Evolutionary conservation across 768 basidiomycete genomes (phyloP).

Genomic region (Hemileccinum rubropunctum): DNA sequence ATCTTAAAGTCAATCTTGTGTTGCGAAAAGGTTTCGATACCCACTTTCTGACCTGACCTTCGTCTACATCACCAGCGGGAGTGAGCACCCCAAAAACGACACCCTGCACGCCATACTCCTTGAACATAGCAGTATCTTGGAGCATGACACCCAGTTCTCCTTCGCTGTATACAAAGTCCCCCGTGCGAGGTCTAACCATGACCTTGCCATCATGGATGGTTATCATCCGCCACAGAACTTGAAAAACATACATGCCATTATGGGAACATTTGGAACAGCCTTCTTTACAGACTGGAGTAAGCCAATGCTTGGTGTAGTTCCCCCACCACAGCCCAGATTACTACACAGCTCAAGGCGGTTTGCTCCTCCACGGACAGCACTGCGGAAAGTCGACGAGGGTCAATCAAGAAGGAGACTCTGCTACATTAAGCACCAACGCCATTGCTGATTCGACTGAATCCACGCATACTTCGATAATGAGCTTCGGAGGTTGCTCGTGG

Average conservation of each 20-base stretch:
- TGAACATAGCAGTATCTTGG: conserved; percentile 67
- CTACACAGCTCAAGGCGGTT: conserved; percentile 76
- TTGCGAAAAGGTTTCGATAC: neutral
- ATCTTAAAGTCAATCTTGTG: neutral
- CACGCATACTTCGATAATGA: conserved; percentile 62
- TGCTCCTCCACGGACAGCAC: conserved; percentile 70
- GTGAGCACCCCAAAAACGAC: conserved; percentile 68
- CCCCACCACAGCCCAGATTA: conserved; percentile 61
- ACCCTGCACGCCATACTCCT: conserved; percentile 53
- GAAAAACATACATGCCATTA: conserved; percentile 61
- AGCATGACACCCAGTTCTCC: conserved; percentile 70
- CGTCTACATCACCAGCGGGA: conserved; percentile 55
- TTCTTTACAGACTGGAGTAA: conserved; percentile 56
- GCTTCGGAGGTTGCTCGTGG: conserved; percentile 3
- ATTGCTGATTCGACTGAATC: conserved; percentile 74
- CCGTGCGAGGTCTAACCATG: conserved; percentile 78
- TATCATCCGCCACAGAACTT: neutral
- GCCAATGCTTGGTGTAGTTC: conserved; percentile 80
- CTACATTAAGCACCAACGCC: conserved; percentile 41
- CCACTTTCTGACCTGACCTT: conserved; percentile 51
- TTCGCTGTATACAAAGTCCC: conserved; percentile 74
- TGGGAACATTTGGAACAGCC: conserved; percentile 46
- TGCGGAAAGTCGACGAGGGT: conserved; percentile 28
- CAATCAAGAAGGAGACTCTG: neutral
- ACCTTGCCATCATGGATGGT: conserved; percentile 43